Evolutionary conservation across 2,329 filamentous ascomycete species (phyloP).

Genomic region (Botrytis aclada): DNA sequence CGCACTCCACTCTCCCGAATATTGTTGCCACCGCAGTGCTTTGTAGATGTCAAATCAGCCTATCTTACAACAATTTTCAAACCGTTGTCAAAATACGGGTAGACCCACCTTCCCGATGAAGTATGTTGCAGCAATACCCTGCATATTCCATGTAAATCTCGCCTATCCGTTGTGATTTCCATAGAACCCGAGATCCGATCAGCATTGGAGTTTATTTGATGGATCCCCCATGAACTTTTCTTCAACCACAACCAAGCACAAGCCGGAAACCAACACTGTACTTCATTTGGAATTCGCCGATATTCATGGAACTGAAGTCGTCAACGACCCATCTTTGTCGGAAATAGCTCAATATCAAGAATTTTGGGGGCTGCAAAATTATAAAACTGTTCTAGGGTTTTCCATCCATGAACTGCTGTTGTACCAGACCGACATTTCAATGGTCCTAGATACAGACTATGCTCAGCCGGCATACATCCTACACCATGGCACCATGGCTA

Average conservation of each 20-base stretch:
- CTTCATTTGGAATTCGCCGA: background rate
- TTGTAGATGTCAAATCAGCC: background rate
- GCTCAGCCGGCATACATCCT: background rate
- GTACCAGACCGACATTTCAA: background rate
- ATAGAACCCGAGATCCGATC: background rate
- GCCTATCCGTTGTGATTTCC: background rate
- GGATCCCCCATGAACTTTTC: background rate
- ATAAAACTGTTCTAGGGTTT: background rate
- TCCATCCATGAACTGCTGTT: background rate
- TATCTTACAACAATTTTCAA: background rate
- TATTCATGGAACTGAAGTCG: background rate
- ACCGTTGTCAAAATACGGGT: background rate
- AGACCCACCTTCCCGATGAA: conserved; percentile 5
- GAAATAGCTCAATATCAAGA: background rate
- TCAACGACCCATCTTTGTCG: background rate
- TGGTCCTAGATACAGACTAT: background rate
- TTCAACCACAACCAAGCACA: background rate
- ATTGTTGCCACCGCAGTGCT: background rate
- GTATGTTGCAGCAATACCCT: background rate
- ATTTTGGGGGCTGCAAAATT: background rate
- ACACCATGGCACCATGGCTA: background rate
- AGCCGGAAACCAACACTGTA: background rate
- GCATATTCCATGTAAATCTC: background rate
- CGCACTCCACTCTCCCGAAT: background rate
- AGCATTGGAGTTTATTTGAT: background rate